Conservation (phyloP, 768 basidiomycete species). For the Lactifluus hygrophoroides region DNA sequence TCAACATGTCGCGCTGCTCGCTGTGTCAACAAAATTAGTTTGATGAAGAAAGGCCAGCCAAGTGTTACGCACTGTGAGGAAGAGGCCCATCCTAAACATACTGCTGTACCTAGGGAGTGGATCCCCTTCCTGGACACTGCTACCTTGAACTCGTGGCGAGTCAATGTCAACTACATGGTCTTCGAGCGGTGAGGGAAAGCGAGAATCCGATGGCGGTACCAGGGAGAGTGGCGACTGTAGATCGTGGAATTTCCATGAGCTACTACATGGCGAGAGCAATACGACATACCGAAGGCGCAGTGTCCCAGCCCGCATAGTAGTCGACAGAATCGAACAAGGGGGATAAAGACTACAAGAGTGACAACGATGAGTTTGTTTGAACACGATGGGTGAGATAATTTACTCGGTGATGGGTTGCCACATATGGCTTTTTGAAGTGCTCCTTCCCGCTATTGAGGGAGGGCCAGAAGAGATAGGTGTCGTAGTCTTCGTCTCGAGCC, state of each 20-base stretch:
- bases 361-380: not conserved
- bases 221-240: conserved; percentile 1
- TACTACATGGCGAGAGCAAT: not conserved
- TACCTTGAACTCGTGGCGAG: not conserved
- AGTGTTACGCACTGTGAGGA: conserved; percentile 5
- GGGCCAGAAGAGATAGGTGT: conserved; percentile 18
- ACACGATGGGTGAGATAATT: not conserved
- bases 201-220: not conserved
- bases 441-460: conserved; percentile 4
- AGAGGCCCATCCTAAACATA: conserved; percentile 16
- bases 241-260: not conserved
- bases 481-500: conserved; percentile 16
- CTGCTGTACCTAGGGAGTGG: conserved; percentile 4
- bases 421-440: not conserved
- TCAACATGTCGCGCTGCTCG: conserved; percentile 6
- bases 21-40: not conserved
- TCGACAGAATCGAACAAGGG: not conserved
- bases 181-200: not conserved
- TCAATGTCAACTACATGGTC: not conserved
- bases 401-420: not conserved
- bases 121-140: not conserved
- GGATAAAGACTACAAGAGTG: not conserved
- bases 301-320: conserved; percentile 5
- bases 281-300: conserved; percentile 2
- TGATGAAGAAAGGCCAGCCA: not conserved